phyloP scores from a whole-genome alignment of 305 asterid species.

The Fraxinus paxiana region DNA sequence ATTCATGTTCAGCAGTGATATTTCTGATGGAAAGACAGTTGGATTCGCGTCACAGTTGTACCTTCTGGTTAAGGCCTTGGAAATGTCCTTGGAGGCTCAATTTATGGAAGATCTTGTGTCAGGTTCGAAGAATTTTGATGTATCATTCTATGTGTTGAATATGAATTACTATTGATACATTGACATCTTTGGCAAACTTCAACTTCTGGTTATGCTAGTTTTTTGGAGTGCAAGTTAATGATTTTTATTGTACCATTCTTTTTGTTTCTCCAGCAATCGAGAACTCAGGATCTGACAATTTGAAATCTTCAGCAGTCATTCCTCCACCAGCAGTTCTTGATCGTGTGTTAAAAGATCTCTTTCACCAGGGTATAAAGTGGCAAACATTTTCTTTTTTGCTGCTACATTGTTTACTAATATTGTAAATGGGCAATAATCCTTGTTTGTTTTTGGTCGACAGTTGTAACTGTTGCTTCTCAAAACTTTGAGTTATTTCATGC shows the following conservation, averaged over 20 bases:
- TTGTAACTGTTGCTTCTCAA: constrained; percentile 19
- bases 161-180: constrained; percentile 13
- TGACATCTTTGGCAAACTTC: neutral
- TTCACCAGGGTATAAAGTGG: constrained; percentile 59
- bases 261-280: constrained; percentile 35
- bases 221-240: neutral
- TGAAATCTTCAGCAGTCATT: constrained; percentile 69
- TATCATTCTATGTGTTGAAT: constrained; percentile 9
- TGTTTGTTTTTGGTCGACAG: neutral
- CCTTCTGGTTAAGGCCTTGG: constrained; percentile 71
- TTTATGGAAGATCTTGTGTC: constrained; percentile 91
- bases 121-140: constrained; percentile 42
- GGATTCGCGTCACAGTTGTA: constrained; percentile 90
- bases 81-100: constrained; percentile 64
- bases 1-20: constrained; percentile 44
- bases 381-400: constrained; percentile 3
- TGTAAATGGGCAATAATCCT: constrained; percentile 11
- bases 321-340: constrained; percentile 99
- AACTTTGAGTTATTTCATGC: constrained; percentile 7
- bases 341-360: constrained; percentile 90
- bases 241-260: constrained; percentile 5
- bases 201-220: constrained; percentile 12
- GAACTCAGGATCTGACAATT: constrained; percentile 56
- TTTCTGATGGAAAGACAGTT: constrained; percentile 49
- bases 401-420: constrained; percentile 9